A percentile compares a stretch with the other conserved stretches of the same genome.
These are phyloP conservation scores for Vitellaria paradoxa DNA, from an alignment of 179 eudicot species.

Conservation along the genomic window DNA sequence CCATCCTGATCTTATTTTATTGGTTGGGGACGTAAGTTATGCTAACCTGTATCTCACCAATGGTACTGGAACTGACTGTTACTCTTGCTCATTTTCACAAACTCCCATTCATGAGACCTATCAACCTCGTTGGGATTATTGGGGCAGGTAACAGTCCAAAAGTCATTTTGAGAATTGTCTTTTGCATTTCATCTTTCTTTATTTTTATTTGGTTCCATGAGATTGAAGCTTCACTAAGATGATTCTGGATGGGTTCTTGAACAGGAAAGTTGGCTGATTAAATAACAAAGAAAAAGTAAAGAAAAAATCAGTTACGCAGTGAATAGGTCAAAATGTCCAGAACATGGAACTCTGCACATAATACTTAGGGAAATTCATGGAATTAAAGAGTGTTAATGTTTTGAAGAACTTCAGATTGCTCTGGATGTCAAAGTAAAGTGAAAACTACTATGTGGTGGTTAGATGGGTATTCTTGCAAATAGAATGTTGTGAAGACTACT, in stretches of 20 bases:
- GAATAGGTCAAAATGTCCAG: not conserved
- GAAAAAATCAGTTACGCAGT: not conserved
- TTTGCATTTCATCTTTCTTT: not conserved
- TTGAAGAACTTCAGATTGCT: not conserved
- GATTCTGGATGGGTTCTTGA: not conserved
- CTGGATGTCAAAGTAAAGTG: not conserved
- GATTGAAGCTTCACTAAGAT: not conserved
- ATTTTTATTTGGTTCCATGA: not conserved
- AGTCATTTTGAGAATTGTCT: not conserved
- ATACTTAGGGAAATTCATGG: not conserved
- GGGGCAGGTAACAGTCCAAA: conserved; percentile 62
- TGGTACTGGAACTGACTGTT: conserved; percentile 90
- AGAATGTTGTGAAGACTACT: no score
- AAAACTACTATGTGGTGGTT: not conserved
- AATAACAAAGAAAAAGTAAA: not conserved
- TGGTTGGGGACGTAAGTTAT: conserved; percentile 80
- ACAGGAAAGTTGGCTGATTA: not conserved
- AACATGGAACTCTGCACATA: not conserved
- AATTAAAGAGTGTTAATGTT: no score
- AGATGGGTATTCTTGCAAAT: not conserved
- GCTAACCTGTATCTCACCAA: conserved; percentile 84
- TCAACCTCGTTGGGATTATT: conserved; percentile 97
- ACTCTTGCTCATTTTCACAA: conserved; percentile 69
- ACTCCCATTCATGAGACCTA: conserved; percentile 90
- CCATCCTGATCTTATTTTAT: conserved; percentile 72